A percentile compares a stretch with the other conserved stretches of the same genome.
These are phyloP conservation scores for Penicillium dipodomyicola DNA, from an alignment of 495 filamentous ascomycete genomes.

Conservation along the genomic window DNA sequence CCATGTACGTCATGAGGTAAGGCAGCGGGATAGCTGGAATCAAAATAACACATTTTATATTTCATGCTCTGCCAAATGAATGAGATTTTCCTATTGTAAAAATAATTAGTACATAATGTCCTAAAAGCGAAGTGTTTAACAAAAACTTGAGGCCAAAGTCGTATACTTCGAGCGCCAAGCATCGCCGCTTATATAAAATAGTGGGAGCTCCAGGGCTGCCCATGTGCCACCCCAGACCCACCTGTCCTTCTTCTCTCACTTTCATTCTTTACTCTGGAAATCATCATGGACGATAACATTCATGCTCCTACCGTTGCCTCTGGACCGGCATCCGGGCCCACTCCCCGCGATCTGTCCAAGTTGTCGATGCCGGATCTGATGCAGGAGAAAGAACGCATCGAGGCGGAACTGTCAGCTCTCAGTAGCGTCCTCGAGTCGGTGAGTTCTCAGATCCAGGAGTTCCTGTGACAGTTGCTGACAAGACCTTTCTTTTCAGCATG, in stretches of 20 bases:
- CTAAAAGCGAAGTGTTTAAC: neutral
- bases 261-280: constrained; percentile 36
- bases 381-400: constrained; percentile 73
- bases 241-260: constrained; percentile 20
- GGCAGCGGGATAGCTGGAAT: constrained; percentile 23
- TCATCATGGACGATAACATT: constrained; percentile 63
- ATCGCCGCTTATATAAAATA: constrained; percentile 25
- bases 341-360: constrained; percentile 56
- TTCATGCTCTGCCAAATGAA: neutral
- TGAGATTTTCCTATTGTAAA: neutral
- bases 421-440: constrained; percentile 87
- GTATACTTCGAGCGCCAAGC: constrained; percentile 17
- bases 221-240: constrained; percentile 17
- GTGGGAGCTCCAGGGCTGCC: neutral
- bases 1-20: constrained; percentile 31
- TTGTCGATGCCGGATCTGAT: constrained; percentile 63
- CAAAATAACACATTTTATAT: constrained; percentile 8
- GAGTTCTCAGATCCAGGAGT: constrained; percentile 24
- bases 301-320: constrained; percentile 74
- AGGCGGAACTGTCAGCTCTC: constrained; percentile 80
- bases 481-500: constrained; percentile 58
- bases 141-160: neutral
- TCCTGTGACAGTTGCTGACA: constrained; percentile 11
- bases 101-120: neutral
- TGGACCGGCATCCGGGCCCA: constrained; percentile 59